Base-by-base conservation (phyloP, 2,329 filamentous ascomycete genomes). In the Nemania serpens region DNA sequence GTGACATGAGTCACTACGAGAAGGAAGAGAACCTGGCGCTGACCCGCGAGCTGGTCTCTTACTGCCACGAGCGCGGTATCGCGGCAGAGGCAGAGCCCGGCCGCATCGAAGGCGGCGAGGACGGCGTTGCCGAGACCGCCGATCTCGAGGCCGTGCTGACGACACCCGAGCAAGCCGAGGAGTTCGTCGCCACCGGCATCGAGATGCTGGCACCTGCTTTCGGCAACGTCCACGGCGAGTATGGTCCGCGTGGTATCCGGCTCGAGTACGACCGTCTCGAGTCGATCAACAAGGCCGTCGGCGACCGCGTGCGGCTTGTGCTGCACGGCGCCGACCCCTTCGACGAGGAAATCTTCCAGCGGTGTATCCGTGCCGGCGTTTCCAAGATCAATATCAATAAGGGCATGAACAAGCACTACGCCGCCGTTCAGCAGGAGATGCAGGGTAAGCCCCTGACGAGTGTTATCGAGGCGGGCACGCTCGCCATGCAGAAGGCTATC, bases 1-100 rank as follows among this genome's bases (percentile, higher is more conserved):
- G 90, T 3, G 88, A 91, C 73, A 91, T 91, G 88, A 85, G 81
- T 62, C 88, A 91, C 72, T 88, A 89, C 71, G 87, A 89, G 69
- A 88, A 87, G 68, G 87, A 83, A 58, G 88, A 90, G 76, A 91
- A 91, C 68, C 77, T 91, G 22, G 77, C 80, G 2, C 80, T 84
- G 70, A 91, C 88, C 18, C 78, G 78, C 52, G 85, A 89, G 66
- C 75, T 91, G 52, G 85, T 86, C 6, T 76, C 75, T 20, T 86
- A 88, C 70, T 89, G 88, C 70, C 83, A 89, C 70, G 84, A 77
- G 66, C 79, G 83, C 43, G 86, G 87, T 2, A 90, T 91, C 63
- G 82, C 86, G 4, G 88, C 87, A 1, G 88, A 91, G 72, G 88
- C 88, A 0, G 88, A 91, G 70, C 88, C 88, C 0, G 88, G 88